These are phyloP conservation scores for Grifola frondosa DNA, from an alignment of 1,284 basidiomycete genomes.

Conservation along the genomic window DNA sequence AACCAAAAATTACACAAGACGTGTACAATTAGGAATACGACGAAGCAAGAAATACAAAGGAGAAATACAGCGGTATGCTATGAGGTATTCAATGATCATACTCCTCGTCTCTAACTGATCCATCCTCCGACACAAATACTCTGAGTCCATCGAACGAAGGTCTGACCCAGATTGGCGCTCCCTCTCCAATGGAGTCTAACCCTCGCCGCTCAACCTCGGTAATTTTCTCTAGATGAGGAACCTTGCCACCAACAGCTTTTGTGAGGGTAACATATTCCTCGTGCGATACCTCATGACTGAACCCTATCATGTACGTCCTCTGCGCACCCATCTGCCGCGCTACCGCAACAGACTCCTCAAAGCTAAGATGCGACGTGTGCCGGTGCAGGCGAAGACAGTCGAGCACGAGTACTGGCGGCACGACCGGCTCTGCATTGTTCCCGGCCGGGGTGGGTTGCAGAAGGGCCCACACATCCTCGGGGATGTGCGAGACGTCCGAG, in stretches of 20 bases:
- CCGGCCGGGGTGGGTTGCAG: slow-evolving; percentile 36
- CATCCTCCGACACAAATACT: slow-evolving; percentile 43
- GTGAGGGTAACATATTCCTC: slow-evolving; percentile 64
- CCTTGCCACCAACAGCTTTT: slow-evolving; percentile 46
- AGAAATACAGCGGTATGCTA: too few species aligned
- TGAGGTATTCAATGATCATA: slow-evolving; percentile 37
- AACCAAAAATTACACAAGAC: too few species aligned
- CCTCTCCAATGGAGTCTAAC: slow-evolving; percentile 45
- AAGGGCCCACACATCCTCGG: slow-evolving; percentile 62
- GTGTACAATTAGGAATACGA: too few species aligned
- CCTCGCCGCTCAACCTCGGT: slow-evolving; percentile 43
- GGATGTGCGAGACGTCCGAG: slow-evolving; percentile 75
- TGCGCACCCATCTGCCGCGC: slow-evolving; percentile 54
- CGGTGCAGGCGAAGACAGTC: slow-evolving; percentile 65
- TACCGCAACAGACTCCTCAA: slow-evolving; percentile 54
- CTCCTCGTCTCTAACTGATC: slow-evolving; percentile 47
- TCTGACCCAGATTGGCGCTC: slow-evolving; percentile 55
- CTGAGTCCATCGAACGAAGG: slow-evolving; percentile 72
- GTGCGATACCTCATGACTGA: slow-evolving; percentile 67
- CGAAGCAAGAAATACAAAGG: too few species aligned
- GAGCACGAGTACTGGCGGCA: slow-evolving; percentile 59
- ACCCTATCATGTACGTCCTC: slow-evolving; percentile 71
- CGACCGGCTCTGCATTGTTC: slow-evolving; percentile 17
- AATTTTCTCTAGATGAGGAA: slow-evolving; percentile 28
- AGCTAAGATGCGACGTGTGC: slow-evolving; percentile 73